Evolutionary conservation across 176 grass and related monocot species (phyloP).

Genomic region (Oryza glumipatula): DNA sequence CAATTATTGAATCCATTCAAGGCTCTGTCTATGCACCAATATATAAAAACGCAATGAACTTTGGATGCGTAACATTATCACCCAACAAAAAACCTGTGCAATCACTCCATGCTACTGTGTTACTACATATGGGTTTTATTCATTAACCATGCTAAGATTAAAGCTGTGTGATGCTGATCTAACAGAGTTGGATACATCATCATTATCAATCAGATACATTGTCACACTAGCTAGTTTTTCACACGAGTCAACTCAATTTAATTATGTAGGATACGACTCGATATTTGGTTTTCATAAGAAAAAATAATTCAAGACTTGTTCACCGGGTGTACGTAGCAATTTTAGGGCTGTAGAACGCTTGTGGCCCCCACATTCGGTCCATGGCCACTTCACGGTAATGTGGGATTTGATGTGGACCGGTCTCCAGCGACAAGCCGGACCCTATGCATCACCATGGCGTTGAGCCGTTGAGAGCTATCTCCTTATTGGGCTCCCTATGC

Average conservation of each 20-base stretch:
- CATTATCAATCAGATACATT: not conserved
- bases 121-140: not conserved
- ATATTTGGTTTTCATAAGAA: no score
- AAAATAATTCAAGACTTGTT: not conserved
- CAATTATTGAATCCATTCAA: conserved; percentile 5
- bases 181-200: not conserved
- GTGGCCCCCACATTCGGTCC: no score
- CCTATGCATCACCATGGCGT: not conserved
- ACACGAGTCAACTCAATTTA: not conserved
- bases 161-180: not conserved
- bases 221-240: not conserved
- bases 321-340: not conserved
- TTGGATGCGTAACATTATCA: not conserved
- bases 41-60: not conserved
- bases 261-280: no score
- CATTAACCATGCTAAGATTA: not conserved
- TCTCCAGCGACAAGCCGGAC: conserved; percentile 47
- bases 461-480: not conserved
- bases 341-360: not conserved
- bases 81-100: not conserved
- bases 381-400: conserved; percentile 14
- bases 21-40: not conserved
- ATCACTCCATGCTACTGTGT: not conserved
- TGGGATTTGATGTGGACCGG: conserved; percentile 59
- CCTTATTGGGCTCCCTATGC: not conserved